Conservation (phyloP, 2,329 filamentous ascomycete species). For the Penicillium sp. region DNA sequence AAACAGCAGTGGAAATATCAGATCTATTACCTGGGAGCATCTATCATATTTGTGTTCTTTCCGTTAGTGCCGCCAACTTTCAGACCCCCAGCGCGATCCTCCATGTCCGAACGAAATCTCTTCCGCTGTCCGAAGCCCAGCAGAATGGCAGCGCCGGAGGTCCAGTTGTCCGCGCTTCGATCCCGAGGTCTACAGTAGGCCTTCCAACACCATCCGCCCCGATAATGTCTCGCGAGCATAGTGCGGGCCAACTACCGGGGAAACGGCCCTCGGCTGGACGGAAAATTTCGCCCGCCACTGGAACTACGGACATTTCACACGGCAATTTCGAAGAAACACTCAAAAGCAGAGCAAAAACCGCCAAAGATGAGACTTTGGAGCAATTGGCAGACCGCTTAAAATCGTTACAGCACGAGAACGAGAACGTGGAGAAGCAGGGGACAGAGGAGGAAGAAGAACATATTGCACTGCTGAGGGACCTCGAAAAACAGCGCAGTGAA, state of each 20-base stretch:
- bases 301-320: conserved; percentile 33
- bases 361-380: conserved; percentile 60
- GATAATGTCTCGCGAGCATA: conserved; percentile 58
- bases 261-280: conserved; percentile 64
- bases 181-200: conserved; percentile 46
- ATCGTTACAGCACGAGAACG: conserved; percentile 69
- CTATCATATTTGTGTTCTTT: conserved; percentile 88
- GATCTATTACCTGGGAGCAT: conserved; percentile 78
- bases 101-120: conserved; percentile 64
- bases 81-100: conserved; percentile 80
- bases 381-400: conserved; percentile 76
- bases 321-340: conserved; percentile 34
- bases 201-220: conserved; percentile 54
- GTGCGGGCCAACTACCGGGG: conserved; percentile 44
- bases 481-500: conserved; percentile 69
- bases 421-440: conserved; percentile 64
- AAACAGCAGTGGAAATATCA: conserved; percentile 83
- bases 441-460: conserved; percentile 61
- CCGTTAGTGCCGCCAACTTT: conserved; percentile 84
- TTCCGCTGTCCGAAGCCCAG: conserved; percentile 34
- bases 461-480: conserved; percentile 54
- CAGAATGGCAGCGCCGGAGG: conserved; percentile 28
- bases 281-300: conserved; percentile 64
- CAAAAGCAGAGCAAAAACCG: conserved; percentile 36
- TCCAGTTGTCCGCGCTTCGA: conserved; percentile 45